Conservation (phyloP, 2,329 filamentous ascomycete species). For the Periconia digitata region DNA sequence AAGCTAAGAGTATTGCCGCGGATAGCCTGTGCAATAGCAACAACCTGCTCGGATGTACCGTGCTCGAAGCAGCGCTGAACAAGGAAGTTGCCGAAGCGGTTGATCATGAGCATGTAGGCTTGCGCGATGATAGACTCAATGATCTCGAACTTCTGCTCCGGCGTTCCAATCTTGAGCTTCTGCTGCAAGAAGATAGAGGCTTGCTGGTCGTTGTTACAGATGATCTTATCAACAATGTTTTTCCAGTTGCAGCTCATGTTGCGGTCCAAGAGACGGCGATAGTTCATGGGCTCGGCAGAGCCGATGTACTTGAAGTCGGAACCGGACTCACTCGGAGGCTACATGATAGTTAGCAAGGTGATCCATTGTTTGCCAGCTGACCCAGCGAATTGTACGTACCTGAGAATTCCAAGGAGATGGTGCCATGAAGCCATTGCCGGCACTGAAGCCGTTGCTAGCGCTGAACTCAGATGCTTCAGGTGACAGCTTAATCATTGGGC, state of each 20-base stretch:
- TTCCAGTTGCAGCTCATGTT: slow-evolving; percentile 99
- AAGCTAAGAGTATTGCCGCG: slow-evolving; percentile 90
- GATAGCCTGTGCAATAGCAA: slow-evolving; percentile 92
- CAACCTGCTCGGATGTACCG: slow-evolving; percentile 87
- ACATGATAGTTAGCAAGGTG: neutral
- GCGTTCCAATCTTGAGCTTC: slow-evolving; percentile 94
- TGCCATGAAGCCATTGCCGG: slow-evolving; percentile 24
- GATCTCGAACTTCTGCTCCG: slow-evolving; percentile 95
- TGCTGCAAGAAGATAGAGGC: slow-evolving; percentile 98
- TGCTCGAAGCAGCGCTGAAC: slow-evolving; percentile 99
- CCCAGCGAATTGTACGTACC: slow-evolving; percentile 16
- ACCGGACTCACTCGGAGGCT: slow-evolving; percentile 31
- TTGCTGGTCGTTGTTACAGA: slow-evolving; percentile 98
- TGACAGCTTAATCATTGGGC: slow-evolving; percentile 44
- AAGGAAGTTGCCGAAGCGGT: slow-evolving; percentile 97
- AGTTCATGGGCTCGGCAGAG: slow-evolving; percentile 90
- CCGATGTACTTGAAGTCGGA: slow-evolving; percentile 68
- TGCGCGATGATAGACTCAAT: slow-evolving; percentile 94
- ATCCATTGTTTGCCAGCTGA: neutral
- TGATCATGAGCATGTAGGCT: slow-evolving; percentile 95
- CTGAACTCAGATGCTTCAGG: slow-evolving; percentile 52
- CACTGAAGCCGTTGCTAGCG: slow-evolving; percentile 39
- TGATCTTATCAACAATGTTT: slow-evolving; percentile 99
- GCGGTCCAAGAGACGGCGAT: slow-evolving; percentile 89
- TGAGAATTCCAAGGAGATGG: slow-evolving; percentile 45